Evolutionary conservation across 306 rosid species (phyloP).

Genomic region (Gastrolobium bilobum): DNA sequence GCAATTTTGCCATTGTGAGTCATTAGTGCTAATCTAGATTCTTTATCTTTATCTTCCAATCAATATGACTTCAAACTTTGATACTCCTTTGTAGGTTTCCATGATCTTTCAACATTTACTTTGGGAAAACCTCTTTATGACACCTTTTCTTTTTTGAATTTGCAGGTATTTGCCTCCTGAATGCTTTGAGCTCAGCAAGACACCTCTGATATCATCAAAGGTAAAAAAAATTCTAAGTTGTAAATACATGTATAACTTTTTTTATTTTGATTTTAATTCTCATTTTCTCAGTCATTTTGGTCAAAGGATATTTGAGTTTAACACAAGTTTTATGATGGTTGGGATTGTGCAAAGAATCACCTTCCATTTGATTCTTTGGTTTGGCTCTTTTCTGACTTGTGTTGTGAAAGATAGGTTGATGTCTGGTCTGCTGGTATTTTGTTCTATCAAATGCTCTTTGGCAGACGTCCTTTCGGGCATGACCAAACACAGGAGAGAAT

Average conservation of each 20-base stretch:
- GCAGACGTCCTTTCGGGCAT: conserved; percentile 96
- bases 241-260: conserved; percentile 6
- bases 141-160: conserved; percentile 38
- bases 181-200: conserved; percentile 95
- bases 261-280: background rate
- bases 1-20: no score
- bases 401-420: conserved; percentile 80
- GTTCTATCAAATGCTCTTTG: conserved; percentile 96
- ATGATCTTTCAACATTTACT: conserved; percentile 10
- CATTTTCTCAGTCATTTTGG: background rate
- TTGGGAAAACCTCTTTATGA: conserved; percentile 5
- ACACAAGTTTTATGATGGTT: conserved; percentile 11
- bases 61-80: background rate
- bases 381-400: conserved; percentile 41
- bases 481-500: conserved; percentile 97
- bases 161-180: conserved; percentile 98
- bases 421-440: conserved; percentile 97
- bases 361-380: background rate
- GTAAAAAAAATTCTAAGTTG: conserved; percentile 48
- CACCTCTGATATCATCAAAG: conserved; percentile 97
- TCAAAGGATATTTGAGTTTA: conserved; percentile 9
- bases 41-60: no score
- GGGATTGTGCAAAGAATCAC: conserved; percentile 33
- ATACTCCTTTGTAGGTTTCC: conserved; percentile 29
- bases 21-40: no score